Evolutionary conservation across 148 eudicot genomes (phyloP).

Genomic region (Chenopodium formosanum): DNA sequence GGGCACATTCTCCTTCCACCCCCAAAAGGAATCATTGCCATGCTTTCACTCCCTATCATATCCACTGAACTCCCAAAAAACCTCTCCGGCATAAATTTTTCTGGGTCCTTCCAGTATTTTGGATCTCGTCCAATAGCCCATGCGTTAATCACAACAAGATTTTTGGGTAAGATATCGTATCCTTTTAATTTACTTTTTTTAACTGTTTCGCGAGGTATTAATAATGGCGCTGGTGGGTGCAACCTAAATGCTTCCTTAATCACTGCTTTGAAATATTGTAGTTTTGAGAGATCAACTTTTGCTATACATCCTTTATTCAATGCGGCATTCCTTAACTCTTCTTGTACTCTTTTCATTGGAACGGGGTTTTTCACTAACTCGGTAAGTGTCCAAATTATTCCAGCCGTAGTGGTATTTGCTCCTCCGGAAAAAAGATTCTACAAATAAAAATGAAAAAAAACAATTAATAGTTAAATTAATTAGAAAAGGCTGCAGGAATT

Average conservation of each 20-base stretch:
- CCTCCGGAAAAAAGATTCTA: slow-evolving; percentile 20
- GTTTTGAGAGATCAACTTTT: slow-evolving; percentile 20
- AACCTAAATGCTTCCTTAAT: slow-evolving; percentile 36
- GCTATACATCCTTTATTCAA: not conserved
- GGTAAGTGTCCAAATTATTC: slow-evolving; percentile 31
- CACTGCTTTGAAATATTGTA: slow-evolving; percentile 30
- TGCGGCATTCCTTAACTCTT: slow-evolving; percentile 15
- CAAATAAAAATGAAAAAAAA: not conserved
- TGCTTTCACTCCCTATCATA: slow-evolving; percentile 21
- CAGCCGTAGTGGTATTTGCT: slow-evolving; percentile 19
- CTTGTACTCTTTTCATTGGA: slow-evolving; percentile 24
- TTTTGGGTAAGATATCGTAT: slow-evolving; percentile 25
- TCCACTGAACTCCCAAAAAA: slow-evolving; percentile 26
- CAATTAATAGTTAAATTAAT: no score
- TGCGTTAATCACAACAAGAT: slow-evolving; percentile 20
- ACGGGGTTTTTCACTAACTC: slow-evolving; percentile 25
- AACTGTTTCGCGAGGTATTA: slow-evolving; percentile 29
- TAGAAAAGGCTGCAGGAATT: no score
- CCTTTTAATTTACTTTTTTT: slow-evolving; percentile 24
- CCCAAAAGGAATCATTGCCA: slow-evolving; percentile 37
- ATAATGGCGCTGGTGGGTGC: slow-evolving; percentile 31
- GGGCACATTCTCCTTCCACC: slow-evolving; percentile 45
- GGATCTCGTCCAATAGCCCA: slow-evolving; percentile 37
- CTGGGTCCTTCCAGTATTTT: slow-evolving; percentile 27
- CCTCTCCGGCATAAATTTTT: slow-evolving; percentile 29